These are phyloP conservation scores for Cystobasidium tubakii DNA, from an alignment of 768 basidiomycete genomes.

Conservation along the genomic window DNA sequence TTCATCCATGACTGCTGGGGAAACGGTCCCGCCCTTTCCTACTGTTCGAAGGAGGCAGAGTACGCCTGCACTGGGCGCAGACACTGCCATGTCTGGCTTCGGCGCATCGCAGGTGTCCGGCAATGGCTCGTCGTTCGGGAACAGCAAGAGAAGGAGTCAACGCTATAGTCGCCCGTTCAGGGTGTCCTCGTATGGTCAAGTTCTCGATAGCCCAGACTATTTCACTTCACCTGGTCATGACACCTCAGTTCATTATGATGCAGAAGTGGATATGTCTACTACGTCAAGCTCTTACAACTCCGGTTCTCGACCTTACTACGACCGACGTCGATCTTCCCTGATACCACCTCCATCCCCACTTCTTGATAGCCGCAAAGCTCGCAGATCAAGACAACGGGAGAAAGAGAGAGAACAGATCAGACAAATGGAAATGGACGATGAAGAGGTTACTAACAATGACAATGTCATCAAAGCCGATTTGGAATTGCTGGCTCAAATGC, in stretches of 20 bases:
- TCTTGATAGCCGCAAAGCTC: not conserved
- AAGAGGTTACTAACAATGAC: slow-evolving; percentile 9
- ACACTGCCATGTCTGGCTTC: not conserved
- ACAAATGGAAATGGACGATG: slow-evolving; percentile 12
- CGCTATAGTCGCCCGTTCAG: not conserved
- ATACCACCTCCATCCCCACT: not conserved
- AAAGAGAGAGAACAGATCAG: not conserved
- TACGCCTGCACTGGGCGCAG: not conserved
- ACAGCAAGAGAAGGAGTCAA: not conserved
- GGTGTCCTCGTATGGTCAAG: not conserved
- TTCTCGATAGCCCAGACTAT: not conserved
- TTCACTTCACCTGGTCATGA: not conserved
- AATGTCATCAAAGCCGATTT: not conserved
- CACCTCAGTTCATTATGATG: not conserved
- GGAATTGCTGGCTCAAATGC: not conserved
- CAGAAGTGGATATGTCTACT: slow-evolving; percentile 11
- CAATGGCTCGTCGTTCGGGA: not conserved
- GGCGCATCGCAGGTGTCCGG: not conserved
- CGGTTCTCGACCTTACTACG: not conserved
- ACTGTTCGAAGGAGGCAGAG: not conserved
- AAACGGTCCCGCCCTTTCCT: not conserved
- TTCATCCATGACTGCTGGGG: not conserved
- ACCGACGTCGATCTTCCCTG: slow-evolving; percentile 1
- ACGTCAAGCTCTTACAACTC: not conserved
- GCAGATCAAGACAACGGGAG: not conserved